Evolutionary conservation across 495 filamentous ascomycete species (phyloP).

Genomic region (Hypoxylon trugodes): DNA sequence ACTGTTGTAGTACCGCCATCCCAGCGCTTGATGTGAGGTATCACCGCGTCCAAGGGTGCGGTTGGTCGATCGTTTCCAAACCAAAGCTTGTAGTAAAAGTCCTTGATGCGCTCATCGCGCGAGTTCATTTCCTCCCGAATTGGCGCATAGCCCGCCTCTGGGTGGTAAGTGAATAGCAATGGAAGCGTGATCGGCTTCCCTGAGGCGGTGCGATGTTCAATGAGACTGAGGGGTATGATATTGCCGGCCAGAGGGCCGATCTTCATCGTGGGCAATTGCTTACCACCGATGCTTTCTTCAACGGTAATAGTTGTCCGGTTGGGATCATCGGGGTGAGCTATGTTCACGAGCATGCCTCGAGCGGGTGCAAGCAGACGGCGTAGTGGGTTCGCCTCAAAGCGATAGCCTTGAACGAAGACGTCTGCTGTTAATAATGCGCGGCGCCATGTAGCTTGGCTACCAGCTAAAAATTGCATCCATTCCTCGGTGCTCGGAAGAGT

Average conservation of each 20-base stretch:
- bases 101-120: slow-evolving; percentile 85
- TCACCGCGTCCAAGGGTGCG: slow-evolving; percentile 68
- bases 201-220: slow-evolving; percentile 77
- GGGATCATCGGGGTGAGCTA: slow-evolving; percentile 70
- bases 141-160: slow-evolving; percentile 84
- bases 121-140: slow-evolving; percentile 82
- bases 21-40: slow-evolving; percentile 74
- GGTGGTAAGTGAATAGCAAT: slow-evolving; percentile 82
- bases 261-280: slow-evolving; percentile 72
- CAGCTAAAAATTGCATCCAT: slow-evolving; percentile 83
- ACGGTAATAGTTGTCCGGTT: slow-evolving; percentile 74
- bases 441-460: slow-evolving; percentile 77
- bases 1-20: slow-evolving; percentile 78
- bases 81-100: slow-evolving; percentile 89
- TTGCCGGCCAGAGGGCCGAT: slow-evolving; percentile 68
- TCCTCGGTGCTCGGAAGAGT: slow-evolving; percentile 69
- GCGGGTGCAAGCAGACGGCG: slow-evolving; percentile 78
- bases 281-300: slow-evolving; percentile 54
- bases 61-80: slow-evolving; percentile 66
- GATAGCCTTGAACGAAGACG: slow-evolving; percentile 82
- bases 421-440: slow-evolving; percentile 83
- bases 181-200: slow-evolving; percentile 71
- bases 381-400: slow-evolving; percentile 86
- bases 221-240: slow-evolving; percentile 74
- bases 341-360: slow-evolving; percentile 77